phyloP scores from a whole-genome alignment of 306 rosid genomes.

The Lotus japonicus region DNA sequence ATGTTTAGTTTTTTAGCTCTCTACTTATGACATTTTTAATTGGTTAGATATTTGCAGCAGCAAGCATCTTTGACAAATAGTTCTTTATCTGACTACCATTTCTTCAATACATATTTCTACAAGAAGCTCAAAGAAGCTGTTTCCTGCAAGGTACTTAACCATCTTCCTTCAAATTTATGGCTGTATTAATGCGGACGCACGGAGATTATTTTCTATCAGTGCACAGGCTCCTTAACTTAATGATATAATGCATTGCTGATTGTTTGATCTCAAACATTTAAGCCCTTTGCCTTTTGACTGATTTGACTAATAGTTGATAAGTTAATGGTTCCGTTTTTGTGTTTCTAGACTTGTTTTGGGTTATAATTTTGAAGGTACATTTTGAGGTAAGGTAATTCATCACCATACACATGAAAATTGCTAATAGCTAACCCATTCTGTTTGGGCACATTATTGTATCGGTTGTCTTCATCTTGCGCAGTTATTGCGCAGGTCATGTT shows the following conservation, averaged over 20 bases:
- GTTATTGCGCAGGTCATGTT: no score
- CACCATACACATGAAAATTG: constrained; percentile 1
- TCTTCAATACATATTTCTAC: constrained; percentile 89
- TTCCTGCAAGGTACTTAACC: constrained; percentile 54
- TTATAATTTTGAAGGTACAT: not conserved
- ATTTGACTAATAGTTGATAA: not conserved
- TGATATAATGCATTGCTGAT: no score
- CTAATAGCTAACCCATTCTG: not conserved
- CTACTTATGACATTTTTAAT: constrained; percentile 10
- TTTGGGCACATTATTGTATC: no score
- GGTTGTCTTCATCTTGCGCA: no score
- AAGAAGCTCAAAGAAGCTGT: constrained; percentile 83
- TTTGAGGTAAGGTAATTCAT: not conserved
- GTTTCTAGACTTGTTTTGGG: not conserved
- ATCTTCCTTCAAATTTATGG: not conserved
- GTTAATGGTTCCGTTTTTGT: not conserved
- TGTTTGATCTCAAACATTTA: not conserved
- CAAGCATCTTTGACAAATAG: constrained; percentile 50
- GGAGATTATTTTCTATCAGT: not conserved
- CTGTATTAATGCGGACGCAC: constrained; percentile 10
- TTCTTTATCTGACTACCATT: constrained; percentile 57
- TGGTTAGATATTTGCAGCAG: constrained; percentile 71
- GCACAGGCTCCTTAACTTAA: not conserved
- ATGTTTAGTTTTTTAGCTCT: constrained; percentile 14
- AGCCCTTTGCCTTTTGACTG: not conserved